phyloP scores from a whole-genome alignment of 208 protist genomes.

The Acanthamoeba culbertsoni region DNA sequence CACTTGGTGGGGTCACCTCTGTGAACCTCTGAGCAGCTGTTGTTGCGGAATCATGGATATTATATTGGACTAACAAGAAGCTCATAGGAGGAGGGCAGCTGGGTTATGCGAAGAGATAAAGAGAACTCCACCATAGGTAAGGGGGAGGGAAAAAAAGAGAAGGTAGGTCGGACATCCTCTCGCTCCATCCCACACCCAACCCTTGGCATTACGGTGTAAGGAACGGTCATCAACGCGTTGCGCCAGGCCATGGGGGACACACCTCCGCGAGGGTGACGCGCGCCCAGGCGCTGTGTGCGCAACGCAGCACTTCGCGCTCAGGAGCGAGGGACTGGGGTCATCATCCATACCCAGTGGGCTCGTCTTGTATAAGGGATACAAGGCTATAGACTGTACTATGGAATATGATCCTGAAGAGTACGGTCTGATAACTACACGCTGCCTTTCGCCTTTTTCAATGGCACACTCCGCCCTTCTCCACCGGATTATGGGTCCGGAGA shows the following conservation, averaged over 20 bases:
- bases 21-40: no score
- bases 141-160: slow-evolving; percentile 1
- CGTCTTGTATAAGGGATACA: slow-evolving; percentile 61
- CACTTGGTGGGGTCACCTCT: no score
- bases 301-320: slow-evolving; percentile 55
- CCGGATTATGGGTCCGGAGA: no score
- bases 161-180: slow-evolving; percentile 59
- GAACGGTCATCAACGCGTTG: slow-evolving; percentile 54
- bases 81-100: no score
- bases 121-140: no score
- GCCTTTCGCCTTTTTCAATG: no score
- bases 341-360: slow-evolving; percentile 59
- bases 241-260: neutral
- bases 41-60: no score
- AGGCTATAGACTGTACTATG: slow-evolving; percentile 59
- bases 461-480: no score
- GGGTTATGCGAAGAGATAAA: no score
- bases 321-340: slow-evolving; percentile 50
- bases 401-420: slow-evolving; percentile 63
- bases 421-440: no score
- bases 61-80: no score
- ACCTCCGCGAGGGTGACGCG: neutral
- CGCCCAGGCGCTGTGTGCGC: neutral
- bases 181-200: slow-evolving; percentile 53
- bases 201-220: slow-evolving; percentile 39